Evolutionary conservation across 2,329 filamentous ascomycete genomes (phyloP).

Genomic region (Dactylellina haptotyla): DNA sequence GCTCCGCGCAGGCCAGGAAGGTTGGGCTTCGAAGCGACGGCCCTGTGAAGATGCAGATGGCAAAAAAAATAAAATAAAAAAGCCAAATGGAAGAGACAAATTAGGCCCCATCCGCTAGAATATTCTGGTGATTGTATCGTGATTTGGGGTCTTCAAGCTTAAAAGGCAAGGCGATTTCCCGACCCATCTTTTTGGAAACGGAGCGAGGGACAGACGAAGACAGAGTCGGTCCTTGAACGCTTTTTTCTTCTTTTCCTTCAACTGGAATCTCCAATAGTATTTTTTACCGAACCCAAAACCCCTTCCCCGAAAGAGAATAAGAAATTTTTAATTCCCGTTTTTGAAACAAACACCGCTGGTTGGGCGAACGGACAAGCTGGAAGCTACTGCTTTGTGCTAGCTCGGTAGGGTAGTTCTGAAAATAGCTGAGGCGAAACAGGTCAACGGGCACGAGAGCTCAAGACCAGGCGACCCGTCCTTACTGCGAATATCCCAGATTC

Average conservation of each 20-base stretch:
- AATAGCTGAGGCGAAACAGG: conserved; percentile 50
- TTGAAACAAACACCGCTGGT: conserved; percentile 39
- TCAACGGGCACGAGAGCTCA: conserved; percentile 40
- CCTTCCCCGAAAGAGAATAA: not conserved
- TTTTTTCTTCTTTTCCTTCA: not conserved
- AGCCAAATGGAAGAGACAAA: not conserved
- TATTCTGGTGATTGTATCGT: conserved; percentile 23
- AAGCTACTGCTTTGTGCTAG: not conserved
- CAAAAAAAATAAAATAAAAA: conserved; percentile 6
- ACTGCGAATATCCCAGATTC: conserved; percentile 23
- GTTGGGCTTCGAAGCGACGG: conserved; percentile 41
- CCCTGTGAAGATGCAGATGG: too few species aligned
- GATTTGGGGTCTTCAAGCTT: conserved; percentile 16
- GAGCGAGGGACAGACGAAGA: too few species aligned
- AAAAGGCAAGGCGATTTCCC: conserved; percentile 26
- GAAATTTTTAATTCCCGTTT: conserved; percentile 9
- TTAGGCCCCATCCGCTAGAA: conserved; percentile 10
- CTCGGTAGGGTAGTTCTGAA: conserved; percentile 22
- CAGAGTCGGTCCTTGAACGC: not conserved
- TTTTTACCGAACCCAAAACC: not conserved
- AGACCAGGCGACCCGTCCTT: conserved; percentile 4
- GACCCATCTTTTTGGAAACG: not conserved
- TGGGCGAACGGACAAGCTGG: not conserved
- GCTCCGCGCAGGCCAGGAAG: conserved; percentile 53
- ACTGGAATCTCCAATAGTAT: not conserved